Evolutionary conservation across 805 yeast genomes (phyloP), one percentile per base, ranked within the genome.

Genomic region (Monosporozyma yasuniensis): DNA sequence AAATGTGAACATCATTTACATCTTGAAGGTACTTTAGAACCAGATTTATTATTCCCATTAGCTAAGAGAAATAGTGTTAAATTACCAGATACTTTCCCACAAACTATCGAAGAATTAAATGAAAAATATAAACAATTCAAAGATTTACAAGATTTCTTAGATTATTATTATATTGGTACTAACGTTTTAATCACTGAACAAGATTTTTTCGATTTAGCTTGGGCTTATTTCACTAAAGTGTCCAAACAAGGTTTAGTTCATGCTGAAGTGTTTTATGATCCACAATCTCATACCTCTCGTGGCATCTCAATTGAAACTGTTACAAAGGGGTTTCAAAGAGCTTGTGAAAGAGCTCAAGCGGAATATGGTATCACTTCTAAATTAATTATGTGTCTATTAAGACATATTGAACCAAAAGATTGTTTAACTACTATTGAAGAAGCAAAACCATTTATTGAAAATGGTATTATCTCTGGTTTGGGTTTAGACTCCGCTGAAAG

Each of bases 1-100:
- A 87, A 87, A 67, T 86, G 93, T 71, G 95, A 87, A 65, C 91
- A 86, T 64, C 95, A 87, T 63, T 78, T 86, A 53, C 95, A 87
- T 67, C 65, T 87, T 43, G 95, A 86, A 70, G 95, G 95, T 32
- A 84, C 95, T 39, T 66, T 86, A 50, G 85, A 83, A 53, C 93
- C 95, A n/a, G 78, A 78, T 46, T 73, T 85, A 35, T 70, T 86
- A 51, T 83, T 84, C 67, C 77, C 79, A 47, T 70, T 86, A 50
- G 89, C 91, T 0, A 68, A 75, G 59, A 77, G 87, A 68, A 84
- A 85, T 69, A 65, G 69, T 34, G 73, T 86, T 50, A 50, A 61
- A 18, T 69, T 87, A 35, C 95, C 96, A 16, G 74, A 64, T 2
- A 69, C 67, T 23, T 84, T 83, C 67, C 91, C 93, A 38, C 67